Conservation (phyloP, 495 filamentous ascomycete species). For the Elaphomyces granulatus region DNA sequence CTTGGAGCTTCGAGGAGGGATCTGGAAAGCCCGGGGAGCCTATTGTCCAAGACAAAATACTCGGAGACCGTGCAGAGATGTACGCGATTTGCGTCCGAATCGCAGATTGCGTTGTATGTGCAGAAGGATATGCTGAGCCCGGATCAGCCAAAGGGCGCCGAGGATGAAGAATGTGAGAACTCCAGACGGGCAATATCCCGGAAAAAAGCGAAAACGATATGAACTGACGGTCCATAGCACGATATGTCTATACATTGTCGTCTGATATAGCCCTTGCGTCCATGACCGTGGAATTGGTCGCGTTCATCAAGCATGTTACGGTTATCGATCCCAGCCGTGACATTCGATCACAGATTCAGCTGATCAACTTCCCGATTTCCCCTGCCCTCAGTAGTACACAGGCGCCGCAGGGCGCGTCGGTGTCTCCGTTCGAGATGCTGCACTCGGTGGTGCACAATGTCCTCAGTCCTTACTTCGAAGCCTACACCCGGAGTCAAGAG, state of each 20-base stretch:
- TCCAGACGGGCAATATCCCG: neutral
- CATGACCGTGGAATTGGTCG: conserved; percentile 68
- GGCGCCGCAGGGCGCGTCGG: conserved; percentile 49
- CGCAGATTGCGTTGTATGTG: conserved; percentile 77
- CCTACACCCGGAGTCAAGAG: conserved; percentile 75
- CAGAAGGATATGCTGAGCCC: conserved; percentile 59
- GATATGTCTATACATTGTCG: conserved; percentile 63
- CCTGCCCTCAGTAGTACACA: conserved; percentile 46
- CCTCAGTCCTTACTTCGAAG: conserved; percentile 89
- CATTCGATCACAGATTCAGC: conserved; percentile 72
- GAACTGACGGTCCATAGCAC: conserved; percentile 15
- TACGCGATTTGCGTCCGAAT: conserved; percentile 74
- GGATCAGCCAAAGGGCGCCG: conserved; percentile 36
- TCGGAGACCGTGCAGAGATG: conserved; percentile 75
- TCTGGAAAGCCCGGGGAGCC: conserved; percentile 62
- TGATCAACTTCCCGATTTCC: conserved; percentile 77
- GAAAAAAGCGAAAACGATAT: neutral
- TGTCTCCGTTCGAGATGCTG: conserved; percentile 81
- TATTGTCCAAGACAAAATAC: conserved; percentile 56
- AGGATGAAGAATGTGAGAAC: conserved; percentile 30
- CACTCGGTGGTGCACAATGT: conserved; percentile 79
- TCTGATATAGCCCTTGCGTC: conserved; percentile 67
- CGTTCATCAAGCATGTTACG: conserved; percentile 75
- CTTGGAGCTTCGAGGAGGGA: conserved; percentile 72
- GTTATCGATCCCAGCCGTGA: conserved; percentile 70